Base-by-base conservation (phyloP, 345 rosid species). In the Gossypium rotundifolium region DNA sequence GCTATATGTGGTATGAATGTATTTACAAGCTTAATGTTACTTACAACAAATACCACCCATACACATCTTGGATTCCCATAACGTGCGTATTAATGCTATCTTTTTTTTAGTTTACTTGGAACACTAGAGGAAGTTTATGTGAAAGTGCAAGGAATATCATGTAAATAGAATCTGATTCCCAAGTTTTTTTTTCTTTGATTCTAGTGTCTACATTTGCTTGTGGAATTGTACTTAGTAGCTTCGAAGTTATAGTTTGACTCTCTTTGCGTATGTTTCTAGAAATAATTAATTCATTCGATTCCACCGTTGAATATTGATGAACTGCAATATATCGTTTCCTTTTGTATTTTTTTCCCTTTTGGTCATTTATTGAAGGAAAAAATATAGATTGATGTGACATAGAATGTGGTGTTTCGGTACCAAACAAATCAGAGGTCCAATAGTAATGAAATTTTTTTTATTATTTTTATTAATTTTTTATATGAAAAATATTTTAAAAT, bases 1-100 rank as follows among this genome's bases (percentile, higher is more conserved):
- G 99, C 16, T 93, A 87, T 51, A 65, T 95, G 79, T 95, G 99
- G 99, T 93, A 90, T 80, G 99, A 95, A 76, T 88, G 57, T 55
- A 90, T 95, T 64, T 95, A 95, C 91, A 95, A 83, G 87, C 81
- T 95, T 79, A 93, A 90, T 81, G 87, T 87, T 70, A 46, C 96
- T 65, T 95, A 95, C 88, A 95, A 95, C 91, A 89, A 85, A 86
- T 87, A 84, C 82, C 99, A 95, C 71, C 99, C 99, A 6, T 95
- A 95, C 84, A 91, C 99, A 79, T 95, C 99, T 27, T 95, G 99
- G 99, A 95, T 95, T 70, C 99, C 98, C 33, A 93, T 95, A 74
- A 91, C 97, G 97, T 95, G 73, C 65, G 96, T 85, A 29, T 61
- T 78, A 25, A 63, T 23, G 61, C 65, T 22, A 52, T 64, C 7